Base-by-base conservation (phyloP, 2,329 filamentous ascomycete species). In the Exophiala calicioides region DNA sequence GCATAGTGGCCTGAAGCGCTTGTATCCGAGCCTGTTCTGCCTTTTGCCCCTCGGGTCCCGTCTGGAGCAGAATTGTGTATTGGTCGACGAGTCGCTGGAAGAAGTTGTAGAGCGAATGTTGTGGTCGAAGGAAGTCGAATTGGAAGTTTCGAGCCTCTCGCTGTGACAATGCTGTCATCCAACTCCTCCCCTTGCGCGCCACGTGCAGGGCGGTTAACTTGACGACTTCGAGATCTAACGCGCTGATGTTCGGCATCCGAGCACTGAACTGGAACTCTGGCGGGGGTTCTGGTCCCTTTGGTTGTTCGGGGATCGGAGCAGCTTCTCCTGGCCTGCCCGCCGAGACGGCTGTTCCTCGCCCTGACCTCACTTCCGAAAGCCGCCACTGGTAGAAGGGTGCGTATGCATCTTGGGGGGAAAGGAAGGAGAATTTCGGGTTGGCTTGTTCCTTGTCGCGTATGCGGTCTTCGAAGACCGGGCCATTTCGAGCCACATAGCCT, bases 21-120 rank as follows among this genome's bases (percentile, higher is more conserved):
- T 77, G 79, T 27, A 90, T 78, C 38, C 87, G 82, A 56, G 85
- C 80, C 59, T 88, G 78, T 60, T 90, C 82, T 2, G 86, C 76
- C 58, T 85, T 84, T 19, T 84, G 82, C 8, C 84, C 84, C 57
- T 86, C 81, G 5, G 84, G 76, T 0, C 83, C 85, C 5, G 81
- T 78, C 44, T 82, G 80, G 45, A 95, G 65, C 21, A 96, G 72
- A 40, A 85, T 77, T n/a, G 86, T 86, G 68, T 97, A 97, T 65
- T 98, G 93, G 58, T 97, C 91, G 50, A 96, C 84, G 50, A 95
- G 78, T 55, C 90, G 82, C 59, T 89, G 88, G 69, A 96, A 97
- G 73, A 93, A 97, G 66, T 91, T 90, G 73, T 97, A 90, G 54
- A 96, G 84, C 62, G 88, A 95, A 73, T 98, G 93, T 62, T 95